A percentile compares a stretch with the other conserved stretches of the same genome.
These are phyloP conservation scores for Paxillus involutus DNA, from an alignment of 768 basidiomycete genomes.

Conservation along the genomic window DNA sequence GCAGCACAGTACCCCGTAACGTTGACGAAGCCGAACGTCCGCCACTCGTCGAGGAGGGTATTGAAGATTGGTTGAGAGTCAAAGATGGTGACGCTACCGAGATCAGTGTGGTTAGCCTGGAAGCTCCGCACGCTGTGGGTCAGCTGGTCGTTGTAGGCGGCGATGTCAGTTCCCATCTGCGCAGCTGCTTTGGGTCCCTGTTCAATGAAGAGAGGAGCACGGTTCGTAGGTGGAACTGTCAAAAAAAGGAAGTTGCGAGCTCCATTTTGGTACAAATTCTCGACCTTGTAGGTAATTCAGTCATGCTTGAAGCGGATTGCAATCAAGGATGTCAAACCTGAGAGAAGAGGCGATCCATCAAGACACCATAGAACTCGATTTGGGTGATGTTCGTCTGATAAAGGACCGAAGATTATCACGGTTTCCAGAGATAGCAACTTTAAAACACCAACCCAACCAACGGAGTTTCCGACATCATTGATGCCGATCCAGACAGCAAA, in stretches of 20 bases:
- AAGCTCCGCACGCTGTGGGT: slow-evolving; percentile 38
- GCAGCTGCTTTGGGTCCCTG: slow-evolving; percentile 32
- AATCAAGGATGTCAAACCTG: slow-evolving; percentile 14
- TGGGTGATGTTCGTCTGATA: slow-evolving; percentile 23
- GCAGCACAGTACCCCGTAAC: slow-evolving; percentile 57
- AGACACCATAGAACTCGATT: slow-evolving; percentile 20
- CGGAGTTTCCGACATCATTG: slow-evolving; percentile 49
- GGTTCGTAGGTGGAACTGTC: slow-evolving; percentile 59
- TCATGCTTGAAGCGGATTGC: not conserved
- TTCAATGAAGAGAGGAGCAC: slow-evolving; percentile 51
- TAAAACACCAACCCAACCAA: slow-evolving; percentile 16
- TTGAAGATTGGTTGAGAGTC: slow-evolving; percentile 62
- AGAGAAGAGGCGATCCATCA: slow-evolving; percentile 28
- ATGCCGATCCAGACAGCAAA: slow-evolving; percentile 75
- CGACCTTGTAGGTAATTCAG: slow-evolving; percentile 9
- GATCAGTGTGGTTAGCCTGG: slow-evolving; percentile 38
- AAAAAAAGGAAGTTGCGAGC: slow-evolving; percentile 64
- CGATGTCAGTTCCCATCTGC: slow-evolving; percentile 35
- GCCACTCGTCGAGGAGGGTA: slow-evolving; percentile 50
- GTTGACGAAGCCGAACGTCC: slow-evolving; percentile 57
- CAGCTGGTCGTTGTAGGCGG: slow-evolving; percentile 53
- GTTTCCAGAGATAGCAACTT: not conserved
- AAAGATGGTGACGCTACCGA: slow-evolving; percentile 49
- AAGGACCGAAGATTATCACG: not conserved
- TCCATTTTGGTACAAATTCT: slow-evolving; percentile 35